A percentile compares a stretch with the other conserved stretches of the same genome.
Evolutionary conservation across 805 yeast species (phyloP).

Genomic region (Yarrowia sp.): DNA sequence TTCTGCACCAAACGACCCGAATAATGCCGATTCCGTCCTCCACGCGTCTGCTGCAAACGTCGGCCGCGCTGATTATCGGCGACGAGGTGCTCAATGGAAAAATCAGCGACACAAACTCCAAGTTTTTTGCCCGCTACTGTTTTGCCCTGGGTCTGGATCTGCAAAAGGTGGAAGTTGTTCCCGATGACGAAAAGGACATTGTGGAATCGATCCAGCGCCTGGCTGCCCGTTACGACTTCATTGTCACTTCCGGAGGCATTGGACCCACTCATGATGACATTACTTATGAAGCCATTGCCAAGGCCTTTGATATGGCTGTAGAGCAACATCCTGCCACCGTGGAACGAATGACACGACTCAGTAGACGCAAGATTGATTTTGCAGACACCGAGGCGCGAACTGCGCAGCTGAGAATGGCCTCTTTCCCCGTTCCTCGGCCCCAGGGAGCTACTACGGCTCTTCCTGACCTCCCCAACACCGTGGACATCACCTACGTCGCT

Average conservation of each 20-base stretch:
- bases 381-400: constrained; percentile 44
- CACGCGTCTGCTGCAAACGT: constrained; percentile 28
- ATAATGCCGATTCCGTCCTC: constrained; percentile 17
- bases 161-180: constrained; percentile 64
- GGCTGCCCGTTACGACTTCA: constrained; percentile 56
- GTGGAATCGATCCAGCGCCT: constrained; percentile 47
- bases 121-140: constrained; percentile 66
- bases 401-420: constrained; percentile 78
- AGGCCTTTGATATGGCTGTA: constrained; percentile 53
- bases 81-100: constrained; percentile 88
- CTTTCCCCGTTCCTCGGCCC: constrained; percentile 48
- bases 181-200: constrained; percentile 71
- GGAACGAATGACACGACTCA: constrained; percentile 52
- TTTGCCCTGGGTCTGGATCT: constrained; percentile 65
- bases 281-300: constrained; percentile 72
- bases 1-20: neutral
- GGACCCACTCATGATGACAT: constrained; percentile 93
- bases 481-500: constrained; percentile 40
- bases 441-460: constrained; percentile 19
- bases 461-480: constrained; percentile 27
- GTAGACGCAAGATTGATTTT: constrained; percentile 37
- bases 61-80: constrained; percentile 56
- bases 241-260: constrained; percentile 69
- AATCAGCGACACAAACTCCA: constrained; percentile 74
- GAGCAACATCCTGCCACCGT: constrained; percentile 56